Evolutionary conservation across 805 yeast species (phyloP).

Genomic region (Metschnikowia gelsemii): DNA sequence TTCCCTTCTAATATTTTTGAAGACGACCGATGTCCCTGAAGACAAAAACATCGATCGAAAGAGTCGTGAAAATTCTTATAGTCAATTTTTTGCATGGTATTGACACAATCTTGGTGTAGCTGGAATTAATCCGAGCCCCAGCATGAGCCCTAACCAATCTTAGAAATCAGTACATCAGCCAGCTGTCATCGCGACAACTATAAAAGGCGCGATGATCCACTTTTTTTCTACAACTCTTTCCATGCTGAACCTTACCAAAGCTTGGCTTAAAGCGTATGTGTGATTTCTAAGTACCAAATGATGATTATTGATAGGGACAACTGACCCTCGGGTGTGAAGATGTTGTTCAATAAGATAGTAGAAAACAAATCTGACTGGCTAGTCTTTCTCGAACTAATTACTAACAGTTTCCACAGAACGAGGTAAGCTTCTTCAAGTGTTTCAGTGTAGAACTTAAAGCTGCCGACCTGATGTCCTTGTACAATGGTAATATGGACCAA

Average conservation of each 20-base stretch:
- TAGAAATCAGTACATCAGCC: background rate
- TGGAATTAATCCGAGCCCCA: too few species aligned
- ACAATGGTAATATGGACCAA: too few species aligned
- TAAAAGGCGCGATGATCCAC: background rate
- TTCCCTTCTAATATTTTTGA: too few species aligned
- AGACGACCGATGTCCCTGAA: too few species aligned
- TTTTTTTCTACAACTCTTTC: background rate
- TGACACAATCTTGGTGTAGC: too few species aligned
- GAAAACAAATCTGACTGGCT: constrained; percentile 16
- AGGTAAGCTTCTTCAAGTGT: background rate
- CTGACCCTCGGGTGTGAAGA: constrained; percentile 24
- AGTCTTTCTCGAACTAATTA: background rate
- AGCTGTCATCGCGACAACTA: background rate
- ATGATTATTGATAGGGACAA: constrained; percentile 25
- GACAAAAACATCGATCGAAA: too few species aligned
- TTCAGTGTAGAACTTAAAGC: too few species aligned
- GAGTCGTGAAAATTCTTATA: too few species aligned
- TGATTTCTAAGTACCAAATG: constrained; percentile 10
- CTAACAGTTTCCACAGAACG: background rate
- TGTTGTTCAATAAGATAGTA: constrained; percentile 22
- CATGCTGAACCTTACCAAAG: background rate
- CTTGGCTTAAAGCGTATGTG: constrained; percentile 9
- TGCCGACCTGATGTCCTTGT: too few species aligned
- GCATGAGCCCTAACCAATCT: background rate
- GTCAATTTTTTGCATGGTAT: too few species aligned